Evolutionary conservation across 2,329 filamentous ascomycete species (phyloP).

Genomic region (Fusarium haematococcum): DNA sequence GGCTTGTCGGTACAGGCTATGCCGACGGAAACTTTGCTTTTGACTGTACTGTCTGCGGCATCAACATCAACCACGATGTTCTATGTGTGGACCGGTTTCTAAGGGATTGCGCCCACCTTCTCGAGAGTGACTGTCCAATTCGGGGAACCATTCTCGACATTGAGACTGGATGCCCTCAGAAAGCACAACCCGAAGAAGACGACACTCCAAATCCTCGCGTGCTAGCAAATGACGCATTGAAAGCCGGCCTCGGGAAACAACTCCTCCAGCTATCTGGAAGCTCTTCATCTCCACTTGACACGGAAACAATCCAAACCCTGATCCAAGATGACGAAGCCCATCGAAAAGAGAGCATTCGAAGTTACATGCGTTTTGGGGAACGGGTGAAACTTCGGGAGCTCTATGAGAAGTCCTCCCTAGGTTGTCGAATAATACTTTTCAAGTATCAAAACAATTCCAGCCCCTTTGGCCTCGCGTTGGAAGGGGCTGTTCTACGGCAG

Average conservation of each 20-base stretch:
- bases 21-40: slow-evolving; percentile 55
- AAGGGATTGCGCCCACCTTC: slow-evolving; percentile 45
- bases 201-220: neutral
- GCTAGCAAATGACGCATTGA: neutral
- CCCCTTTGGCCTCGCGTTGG: neutral
- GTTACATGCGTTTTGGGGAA: neutral
- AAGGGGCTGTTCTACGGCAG: neutral
- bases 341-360: neutral
- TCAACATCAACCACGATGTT: neutral
- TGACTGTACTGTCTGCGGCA: slow-evolving; percentile 61
- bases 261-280: neutral
- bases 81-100: neutral
- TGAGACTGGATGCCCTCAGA: neutral
- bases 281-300: neutral
- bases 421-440: neutral
- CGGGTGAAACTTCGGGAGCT: neutral
- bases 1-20: slow-evolving; percentile 44
- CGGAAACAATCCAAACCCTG: neutral
- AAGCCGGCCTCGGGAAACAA: neutral
- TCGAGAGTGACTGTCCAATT: slow-evolving; percentile 62
- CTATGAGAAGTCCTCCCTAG: neutral
- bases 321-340: neutral
- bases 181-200: neutral
- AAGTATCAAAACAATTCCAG: neutral
- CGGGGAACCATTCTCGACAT: slow-evolving; percentile 68